Base-by-base conservation (phyloP, 345 rosid species). In the Eucalyptus polyanthemos region DNA sequence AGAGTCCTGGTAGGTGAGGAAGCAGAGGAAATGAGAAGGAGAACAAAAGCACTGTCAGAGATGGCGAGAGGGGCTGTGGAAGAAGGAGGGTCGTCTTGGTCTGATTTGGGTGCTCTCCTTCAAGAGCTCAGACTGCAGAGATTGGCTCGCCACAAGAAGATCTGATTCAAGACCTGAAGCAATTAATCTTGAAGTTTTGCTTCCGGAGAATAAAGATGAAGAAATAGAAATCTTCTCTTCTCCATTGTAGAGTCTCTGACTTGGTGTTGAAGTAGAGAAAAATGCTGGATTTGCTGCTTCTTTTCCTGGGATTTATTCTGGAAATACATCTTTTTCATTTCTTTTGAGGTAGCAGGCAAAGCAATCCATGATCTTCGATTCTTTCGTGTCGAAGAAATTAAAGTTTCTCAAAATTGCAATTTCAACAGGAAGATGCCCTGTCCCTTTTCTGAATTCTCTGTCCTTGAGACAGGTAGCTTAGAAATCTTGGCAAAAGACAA, bases 61-160 rank as follows among this genome's bases (percentile, higher is more conserved):
- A 65, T 89, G 90, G 95, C 93, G 3, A 89, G 34, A 86, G 92
- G 49, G 86, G 95, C 94, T 9, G 91, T 93, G 25, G 90, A 92
- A 86, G 91, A 90, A 80, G 93, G 93, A 5, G 95, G 95, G 6
- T 93, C 95, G 5, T 94, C 96, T 15, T 47, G 88, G 50, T 53
- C 88, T 13, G 92, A 92, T 90, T 40, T 92, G 86, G 69, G 54
- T 50, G 69, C 89, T 31, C 56, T 92, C 9, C 51, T 93, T 19
- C 60, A 89, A 54, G 93, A 92, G 86, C 13, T 91, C 81, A 19
- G 45, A 72, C 44, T 34, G 45, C 81, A 72, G 45, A 72, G 44
- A 72, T 34, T 72, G 14, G 81, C 81, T 72, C 3, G 4, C 44
- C 11, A 19, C 14, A 19, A 72, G 81, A 37, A 72, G 45, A 72